Base-by-base conservation (phyloP, 768 basidiomycete species). In the Hericium rajendrae region DNA sequence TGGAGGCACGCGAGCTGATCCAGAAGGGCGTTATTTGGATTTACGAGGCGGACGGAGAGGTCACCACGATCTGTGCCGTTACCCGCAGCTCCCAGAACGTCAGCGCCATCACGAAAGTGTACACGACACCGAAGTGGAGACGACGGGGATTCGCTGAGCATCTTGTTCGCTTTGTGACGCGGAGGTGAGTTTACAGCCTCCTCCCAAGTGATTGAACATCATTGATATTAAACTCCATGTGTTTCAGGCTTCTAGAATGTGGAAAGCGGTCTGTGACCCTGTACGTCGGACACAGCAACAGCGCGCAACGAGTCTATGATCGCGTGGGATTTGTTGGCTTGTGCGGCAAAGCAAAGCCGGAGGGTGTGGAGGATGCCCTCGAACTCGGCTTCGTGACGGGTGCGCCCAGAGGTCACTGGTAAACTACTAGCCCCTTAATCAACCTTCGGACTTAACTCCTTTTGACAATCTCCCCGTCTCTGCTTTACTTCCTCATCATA, bases 31-130 rank as follows among this genome's bases (percentile, higher is more conserved):
- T 77, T 53, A 64, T 80, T 28, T 83, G 80, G 79, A 67, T 83
- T 24, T 79, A 78, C 64, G 78, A 78, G 53, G 70, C 71, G 18
- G 58, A 66, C 11, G 69, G 70, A 2, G 69, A 72, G 52, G 66
- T 78, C 52, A 72, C 79, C 4, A 77, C 75, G 18, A 75, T 83
- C 43, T 81, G 80, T 49, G 81, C 81, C 15, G 79, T 77, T 20
- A 78, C 81, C n/a, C 76, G 81, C n/a, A 72, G 72, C 53, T 78
- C 77, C 12, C 65, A 71, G 56, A 70, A 69, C 11, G 77, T 81
- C 22, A 75, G 78, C 13, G 79, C 78, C 2, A 80, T 83, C 61
- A 80, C 81, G 8, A 83, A 83, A 65, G 81, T 82, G 1, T 80
- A 77, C 64, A 83, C 81, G 18, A 72, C 74, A 37, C 71, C 73